phyloP scores from a whole-genome alignment of 352 stramenopile species.

The Phytophthora brassicae region DNA sequence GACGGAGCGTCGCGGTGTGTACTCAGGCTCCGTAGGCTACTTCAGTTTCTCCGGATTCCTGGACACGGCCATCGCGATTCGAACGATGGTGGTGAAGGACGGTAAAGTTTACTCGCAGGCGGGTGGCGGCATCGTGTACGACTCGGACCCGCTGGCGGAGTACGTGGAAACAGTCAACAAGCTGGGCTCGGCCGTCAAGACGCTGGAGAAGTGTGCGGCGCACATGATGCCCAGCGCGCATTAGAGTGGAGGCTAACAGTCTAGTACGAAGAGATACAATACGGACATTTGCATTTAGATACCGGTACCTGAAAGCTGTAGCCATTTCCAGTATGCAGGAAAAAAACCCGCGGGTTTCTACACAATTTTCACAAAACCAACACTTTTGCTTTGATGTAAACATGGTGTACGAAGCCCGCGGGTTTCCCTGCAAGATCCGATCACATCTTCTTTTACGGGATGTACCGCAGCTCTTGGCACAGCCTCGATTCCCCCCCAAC shows the following conservation, averaged over 20 bases:
- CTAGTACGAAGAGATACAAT: constrained; percentile 20
- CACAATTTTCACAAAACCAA: background rate
- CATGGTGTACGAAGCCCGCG: too few species aligned
- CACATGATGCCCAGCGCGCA: constrained; percentile 40
- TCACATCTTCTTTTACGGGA: too few species aligned
- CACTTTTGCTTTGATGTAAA: background rate
- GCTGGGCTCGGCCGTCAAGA: constrained; percentile 79
- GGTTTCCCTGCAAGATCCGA: too few species aligned
- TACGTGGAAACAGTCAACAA: constrained; percentile 92
- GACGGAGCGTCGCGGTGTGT: constrained; percentile 79
- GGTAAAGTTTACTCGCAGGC: constrained; percentile 83
- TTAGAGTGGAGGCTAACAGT: constrained; percentile 9
- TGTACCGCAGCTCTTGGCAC: background rate
- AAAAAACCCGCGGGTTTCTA: too few species aligned
- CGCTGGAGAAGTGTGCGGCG: constrained; percentile 75
- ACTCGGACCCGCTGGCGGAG: constrained; percentile 85
- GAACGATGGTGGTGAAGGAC: constrained; percentile 85
- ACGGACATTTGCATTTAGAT: constrained; percentile 7
- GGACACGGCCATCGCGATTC: constrained; percentile 89
- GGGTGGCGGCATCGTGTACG: constrained; percentile 87
- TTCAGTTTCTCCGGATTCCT: constrained; percentile 87
- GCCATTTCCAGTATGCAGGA: too few species aligned
- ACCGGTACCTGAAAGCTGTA: too few species aligned
- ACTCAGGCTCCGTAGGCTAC: constrained; percentile 87
- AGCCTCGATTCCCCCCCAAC: background rate